Evolutionary conservation across 2,329 filamentous ascomycete genomes (phyloP), one percentile per base, ranked within the genome.

Genomic region (Cladophialophora immunda): DNA sequence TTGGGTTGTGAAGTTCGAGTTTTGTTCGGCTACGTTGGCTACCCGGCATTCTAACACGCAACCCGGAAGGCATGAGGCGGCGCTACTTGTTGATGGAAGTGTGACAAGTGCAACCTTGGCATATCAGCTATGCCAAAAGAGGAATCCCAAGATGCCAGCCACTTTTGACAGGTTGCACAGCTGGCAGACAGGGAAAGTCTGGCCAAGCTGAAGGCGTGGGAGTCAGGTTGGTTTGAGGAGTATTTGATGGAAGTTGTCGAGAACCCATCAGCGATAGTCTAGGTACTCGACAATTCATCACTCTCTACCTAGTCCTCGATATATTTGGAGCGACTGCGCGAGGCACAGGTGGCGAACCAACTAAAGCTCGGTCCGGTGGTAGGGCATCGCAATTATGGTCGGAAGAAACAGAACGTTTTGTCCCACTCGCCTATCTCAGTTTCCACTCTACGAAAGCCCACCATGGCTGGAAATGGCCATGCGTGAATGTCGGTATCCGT

Each of bases 91-190:
- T 17, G 27, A 50, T 5, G 45, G 27, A 50, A 27, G 19, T 25
- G 45, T 50, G 45, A 50, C 45, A 45, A 19, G 38, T 45, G 38
- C n/a, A 15, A 50, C 45, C 32, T 58, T 29, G 19, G 22, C 56
- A 30, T 27, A 15, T 27, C 22, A 50, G 45, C 45, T 50, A 50
- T 50, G 22, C 45, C 45, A 13, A 7, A 50, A 50, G 27, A 2
- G 45, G 45, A 5, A 25, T 25, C 27, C 13, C 45, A 27, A 50
- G 53, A n/a, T 30, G 30, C 30, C 53, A 32, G 30, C n/a, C 53
- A 32, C 53, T 55, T 55, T 19, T 65, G 63, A 65, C 57, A 65
- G 57, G 57, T 61, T 19, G 29, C 57, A 61, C 58, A 62, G n/a
- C n/a, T n/a, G n/a, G n/a, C n/a, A n/a, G n/a, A n/a, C n/a, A 27